Conservation (phyloP, 1,284 basidiomycete genomes). For the Rhodotorula glutinis region DNA sequence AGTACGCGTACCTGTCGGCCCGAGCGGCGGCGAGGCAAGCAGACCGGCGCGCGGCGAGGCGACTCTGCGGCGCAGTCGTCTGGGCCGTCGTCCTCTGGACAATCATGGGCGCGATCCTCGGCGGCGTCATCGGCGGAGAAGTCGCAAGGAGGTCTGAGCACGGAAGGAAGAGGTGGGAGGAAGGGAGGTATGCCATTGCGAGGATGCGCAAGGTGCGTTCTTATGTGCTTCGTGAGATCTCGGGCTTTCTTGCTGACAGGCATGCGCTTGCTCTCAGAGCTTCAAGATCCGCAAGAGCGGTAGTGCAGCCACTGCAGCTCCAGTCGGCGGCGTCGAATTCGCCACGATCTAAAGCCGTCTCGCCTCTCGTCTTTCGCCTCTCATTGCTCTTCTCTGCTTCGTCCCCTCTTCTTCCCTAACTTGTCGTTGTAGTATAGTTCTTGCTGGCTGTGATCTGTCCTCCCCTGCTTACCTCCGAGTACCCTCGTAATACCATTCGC, state of each 20-base stretch:
- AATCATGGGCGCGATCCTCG: constrained; percentile 3
- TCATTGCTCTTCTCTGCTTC: not conserved
- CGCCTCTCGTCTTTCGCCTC: not conserved
- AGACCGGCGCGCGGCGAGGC: constrained; percentile 19
- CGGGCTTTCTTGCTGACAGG: too few species aligned
- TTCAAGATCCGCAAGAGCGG: too few species aligned
- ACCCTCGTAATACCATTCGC: too few species aligned
- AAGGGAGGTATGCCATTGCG: not conserved
- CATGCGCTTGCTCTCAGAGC: too few species aligned
- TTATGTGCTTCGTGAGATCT: too few species aligned
- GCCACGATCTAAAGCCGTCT: too few species aligned
- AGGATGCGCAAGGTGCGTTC: not conserved
- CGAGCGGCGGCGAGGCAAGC: constrained; percentile 12
- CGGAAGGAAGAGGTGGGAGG: not conserved
- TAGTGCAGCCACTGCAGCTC: too few species aligned
- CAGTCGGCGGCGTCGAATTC: too few species aligned
- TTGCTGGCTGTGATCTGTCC: not conserved
- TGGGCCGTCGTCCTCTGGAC: constrained; percentile 15
- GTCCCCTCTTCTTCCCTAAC: not conserved
- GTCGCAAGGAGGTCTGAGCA: not conserved
- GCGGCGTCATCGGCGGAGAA: constrained; percentile 16
- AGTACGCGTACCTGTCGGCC: not conserved
- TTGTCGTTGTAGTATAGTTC: constrained; percentile 5
- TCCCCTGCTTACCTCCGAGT: not conserved
- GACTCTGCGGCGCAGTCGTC: constrained; percentile 15